Base-by-base conservation (phyloP, 768 basidiomycete genomes). In the Serendipita sp. region DNA sequence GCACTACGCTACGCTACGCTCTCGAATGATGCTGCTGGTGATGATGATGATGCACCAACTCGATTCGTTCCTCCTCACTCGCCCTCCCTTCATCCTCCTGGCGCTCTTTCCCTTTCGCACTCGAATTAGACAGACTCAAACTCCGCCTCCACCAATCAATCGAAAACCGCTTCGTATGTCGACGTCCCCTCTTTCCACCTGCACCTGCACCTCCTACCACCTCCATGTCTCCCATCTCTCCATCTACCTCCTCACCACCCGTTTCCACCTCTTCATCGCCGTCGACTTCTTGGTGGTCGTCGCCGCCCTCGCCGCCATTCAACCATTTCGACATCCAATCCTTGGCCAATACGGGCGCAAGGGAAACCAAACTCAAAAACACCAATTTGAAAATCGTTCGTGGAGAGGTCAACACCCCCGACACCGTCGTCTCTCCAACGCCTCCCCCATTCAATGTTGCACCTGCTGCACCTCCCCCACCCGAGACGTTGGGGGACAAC, bases 291-390 rank as follows among this genome's bases (percentile, higher is more conserved):
- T n/a, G n/a, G n/a, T n/a, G n/a, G n/a, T n/a, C n/a, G n/a, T n/a
- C n/a, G n/a, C n/a, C n/a, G 23, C 23, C 23, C 23, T 23, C 23
- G 23, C 23, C 74, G 51, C 72, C 71, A 8, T 71, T 67, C 45
- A 89, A 78, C 73, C 89, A 76, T n/a, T 78, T 73, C 44, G 83
- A 81, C 4, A 91, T 76, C 65, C 79, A 77, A 64, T 85, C 83
- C 32, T 88, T 82, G 23, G 85, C 86, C 3, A 95, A 76, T 62
- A 95, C 89, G 11, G 93, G 93, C 13, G 92, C 85, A 10, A 95
- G 80, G 47, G 91, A 91, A 66, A 97, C 74, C 70, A 87, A 80
- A 23, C 91, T 89, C 7, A 97, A 76, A 68, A 90, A 81, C 28
- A 86, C 80, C 66, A 97, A 84, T 73, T 95, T 95, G 69, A 84